These are phyloP conservation scores for Phytophthora cajani DNA, from an alignment of 352 stramenopile genomes.

Conservation along the genomic window DNA sequence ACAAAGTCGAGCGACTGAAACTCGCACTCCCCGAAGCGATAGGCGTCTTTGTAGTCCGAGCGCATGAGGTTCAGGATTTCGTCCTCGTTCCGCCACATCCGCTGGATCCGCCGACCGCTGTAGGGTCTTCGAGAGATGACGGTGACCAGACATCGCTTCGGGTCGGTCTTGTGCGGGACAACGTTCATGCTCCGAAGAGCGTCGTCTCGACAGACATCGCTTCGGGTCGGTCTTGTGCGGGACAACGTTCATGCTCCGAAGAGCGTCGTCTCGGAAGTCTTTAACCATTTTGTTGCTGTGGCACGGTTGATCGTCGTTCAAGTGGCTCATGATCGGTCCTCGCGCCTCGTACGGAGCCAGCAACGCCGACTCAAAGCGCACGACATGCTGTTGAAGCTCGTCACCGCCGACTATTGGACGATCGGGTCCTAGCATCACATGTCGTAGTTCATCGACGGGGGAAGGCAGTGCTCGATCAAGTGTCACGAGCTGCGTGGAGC, in stretches of 20 bases:
- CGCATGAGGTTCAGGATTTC: constrained; percentile 43
- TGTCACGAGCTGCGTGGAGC: constrained; percentile 13
- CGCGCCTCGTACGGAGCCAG: constrained; percentile 37
- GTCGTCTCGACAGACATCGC: constrained; percentile 13
- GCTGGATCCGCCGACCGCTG: constrained; percentile 43
- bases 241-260: constrained; percentile 26
- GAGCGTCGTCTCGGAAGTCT: constrained; percentile 18
- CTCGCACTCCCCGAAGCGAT: constrained; percentile 27
- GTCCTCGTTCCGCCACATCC: constrained; percentile 60
- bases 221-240: neutral
- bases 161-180: neutral
- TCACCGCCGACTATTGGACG: constrained; percentile 18
- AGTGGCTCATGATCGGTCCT: constrained; percentile 47
- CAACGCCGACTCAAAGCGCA: constrained; percentile 38
- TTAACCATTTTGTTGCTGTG: constrained; percentile 9
- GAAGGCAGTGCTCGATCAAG: constrained; percentile 38
- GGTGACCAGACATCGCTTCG: constrained; percentile 33
- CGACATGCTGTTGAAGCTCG: constrained; percentile 11
- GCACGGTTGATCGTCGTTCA: constrained; percentile 49
- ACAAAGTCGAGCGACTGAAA: constrained; percentile 65
- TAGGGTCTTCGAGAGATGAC: constrained; percentile 55
- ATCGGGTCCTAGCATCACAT: constrained; percentile 17
- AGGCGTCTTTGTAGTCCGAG: constrained; percentile 27
- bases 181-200: constrained; percentile 31
- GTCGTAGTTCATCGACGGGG: constrained; percentile 2